These are phyloP conservation scores for Rhodotorula diobovata DNA, from an alignment of 768 basidiomycete genomes.

Conservation along the genomic window DNA sequence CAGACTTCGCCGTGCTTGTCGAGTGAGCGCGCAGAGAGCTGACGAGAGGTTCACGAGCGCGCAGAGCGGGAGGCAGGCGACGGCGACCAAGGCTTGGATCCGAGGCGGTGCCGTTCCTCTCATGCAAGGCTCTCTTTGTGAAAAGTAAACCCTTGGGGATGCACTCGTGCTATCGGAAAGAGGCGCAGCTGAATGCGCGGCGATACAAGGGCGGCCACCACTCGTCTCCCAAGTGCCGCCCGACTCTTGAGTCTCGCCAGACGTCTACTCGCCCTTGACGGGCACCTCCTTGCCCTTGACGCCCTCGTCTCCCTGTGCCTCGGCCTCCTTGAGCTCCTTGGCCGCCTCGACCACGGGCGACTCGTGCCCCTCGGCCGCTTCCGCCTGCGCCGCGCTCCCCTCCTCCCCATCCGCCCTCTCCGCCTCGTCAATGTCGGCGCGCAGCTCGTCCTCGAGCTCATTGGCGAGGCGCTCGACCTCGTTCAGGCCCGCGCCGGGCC, in stretches of 20 bases:
- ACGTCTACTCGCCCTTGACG: constrained; percentile 1
- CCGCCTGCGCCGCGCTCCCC: background rate
- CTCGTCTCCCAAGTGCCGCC: no score
- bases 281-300: background rate
- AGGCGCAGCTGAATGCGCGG: background rate
- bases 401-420: background rate
- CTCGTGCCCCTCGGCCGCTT: background rate
- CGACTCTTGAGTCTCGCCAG: no score
- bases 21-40: no score
- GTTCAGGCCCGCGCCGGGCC: background rate
- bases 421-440: background rate
- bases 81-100: no score
- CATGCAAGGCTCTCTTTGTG: no score
- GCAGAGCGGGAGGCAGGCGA: no score
- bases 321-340: constrained; percentile 7
- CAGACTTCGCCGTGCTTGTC: no score
- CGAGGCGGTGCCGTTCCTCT: no score
- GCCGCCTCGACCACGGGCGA: background rate
- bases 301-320: background rate
- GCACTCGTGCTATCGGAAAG: no score
- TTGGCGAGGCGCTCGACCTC: constrained; percentile 4
- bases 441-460: constrained; percentile 21
- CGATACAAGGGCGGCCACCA: background rate
- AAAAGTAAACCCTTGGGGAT: no score
- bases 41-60: no score